Evolutionary conservation across 768 basidiomycete species (phyloP).

Genomic region (Phlebiopsis flavidoalba): DNA sequence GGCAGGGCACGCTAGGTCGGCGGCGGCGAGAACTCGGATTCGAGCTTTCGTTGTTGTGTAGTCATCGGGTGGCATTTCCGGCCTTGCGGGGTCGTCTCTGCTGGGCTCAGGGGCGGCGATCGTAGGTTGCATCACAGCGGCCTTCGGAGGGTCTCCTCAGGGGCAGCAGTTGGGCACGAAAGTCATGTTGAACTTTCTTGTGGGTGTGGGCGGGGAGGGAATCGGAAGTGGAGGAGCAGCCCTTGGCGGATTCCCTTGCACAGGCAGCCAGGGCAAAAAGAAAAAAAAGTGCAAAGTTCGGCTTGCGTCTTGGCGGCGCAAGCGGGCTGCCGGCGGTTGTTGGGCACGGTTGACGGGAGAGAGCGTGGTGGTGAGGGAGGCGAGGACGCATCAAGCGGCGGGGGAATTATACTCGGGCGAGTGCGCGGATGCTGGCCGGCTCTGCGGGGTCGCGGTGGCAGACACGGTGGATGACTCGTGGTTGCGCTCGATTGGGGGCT

Average conservation of each 20-base stretch:
- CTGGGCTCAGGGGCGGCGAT: not conserved
- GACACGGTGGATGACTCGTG: not conserved
- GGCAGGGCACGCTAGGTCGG: not conserved
- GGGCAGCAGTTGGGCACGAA: constrained; percentile 14
- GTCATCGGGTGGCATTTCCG: constrained; percentile 7
- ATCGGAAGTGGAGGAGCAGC: not conserved
- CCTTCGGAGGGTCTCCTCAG: constrained; percentile 1
- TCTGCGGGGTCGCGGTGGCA: not conserved
- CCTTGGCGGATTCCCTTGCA: constrained; percentile 11
- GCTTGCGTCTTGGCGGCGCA: constrained; percentile 4
- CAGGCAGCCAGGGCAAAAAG: constrained; percentile 22
- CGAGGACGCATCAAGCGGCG: not conserved
- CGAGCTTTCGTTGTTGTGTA: not conserved
- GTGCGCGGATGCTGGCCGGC: not conserved
- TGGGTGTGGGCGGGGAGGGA: not conserved
- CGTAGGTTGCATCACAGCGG: not conserved
- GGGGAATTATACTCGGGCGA: not conserved
- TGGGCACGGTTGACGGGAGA: not conserved
- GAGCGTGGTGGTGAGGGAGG: not conserved
- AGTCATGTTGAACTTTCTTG: constrained; percentile 11
- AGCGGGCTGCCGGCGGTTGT: not conserved
- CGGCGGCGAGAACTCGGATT: not conserved
- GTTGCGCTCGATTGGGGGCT: not conserved
- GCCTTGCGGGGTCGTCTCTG: constrained; percentile 3
- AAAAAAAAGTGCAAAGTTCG: constrained; percentile 18